phyloP scores from a whole-genome alignment of 2,329 filamentous ascomycete genomes.

The Alternaria longipes region DNA sequence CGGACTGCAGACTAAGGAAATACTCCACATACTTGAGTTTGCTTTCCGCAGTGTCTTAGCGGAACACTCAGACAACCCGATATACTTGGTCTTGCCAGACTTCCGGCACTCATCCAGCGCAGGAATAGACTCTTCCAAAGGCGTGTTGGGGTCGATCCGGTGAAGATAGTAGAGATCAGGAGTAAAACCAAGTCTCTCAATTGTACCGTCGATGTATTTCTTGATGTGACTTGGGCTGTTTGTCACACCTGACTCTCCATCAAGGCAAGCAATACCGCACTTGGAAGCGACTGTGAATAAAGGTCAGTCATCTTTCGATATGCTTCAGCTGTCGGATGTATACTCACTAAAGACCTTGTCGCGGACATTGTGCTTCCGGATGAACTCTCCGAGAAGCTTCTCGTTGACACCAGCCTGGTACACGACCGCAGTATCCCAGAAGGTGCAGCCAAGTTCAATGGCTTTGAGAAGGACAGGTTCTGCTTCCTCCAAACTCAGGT shows the following conservation, averaged over 20 bases:
- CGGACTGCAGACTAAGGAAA: background rate
- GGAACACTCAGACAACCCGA: slow-evolving; percentile 58
- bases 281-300: slow-evolving; percentile 33
- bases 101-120: slow-evolving; percentile 53
- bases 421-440: slow-evolving; percentile 59
- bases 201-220: slow-evolving; percentile 50
- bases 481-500: slow-evolving; percentile 55
- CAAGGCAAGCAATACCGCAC: slow-evolving; percentile 41
- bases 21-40: slow-evolving; percentile 32
- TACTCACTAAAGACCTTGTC: slow-evolving; percentile 35
- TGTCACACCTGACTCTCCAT: slow-evolving; percentile 50
- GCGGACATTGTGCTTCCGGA: slow-evolving; percentile 36
- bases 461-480: slow-evolving; percentile 61
- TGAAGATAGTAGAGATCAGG: slow-evolving; percentile 55
- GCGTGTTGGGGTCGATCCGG: slow-evolving; percentile 50
- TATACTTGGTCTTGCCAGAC: slow-evolving; percentile 59
- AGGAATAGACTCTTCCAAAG: slow-evolving; percentile 56
- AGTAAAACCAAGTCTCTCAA: slow-evolving; percentile 50
- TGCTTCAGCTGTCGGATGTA: background rate
- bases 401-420: slow-evolving; percentile 39
- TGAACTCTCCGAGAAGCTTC: slow-evolving; percentile 40
- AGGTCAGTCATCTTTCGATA: background rate
- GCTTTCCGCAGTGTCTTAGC: slow-evolving; percentile 59
- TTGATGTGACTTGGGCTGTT: slow-evolving; percentile 52
- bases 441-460: slow-evolving; percentile 60